A percentile compares a stretch with the other conserved stretches of the same genome.
phyloP scores from a whole-genome alignment of 495 filamentous ascomycete species.

The Penicillium tannophilum region DNA sequence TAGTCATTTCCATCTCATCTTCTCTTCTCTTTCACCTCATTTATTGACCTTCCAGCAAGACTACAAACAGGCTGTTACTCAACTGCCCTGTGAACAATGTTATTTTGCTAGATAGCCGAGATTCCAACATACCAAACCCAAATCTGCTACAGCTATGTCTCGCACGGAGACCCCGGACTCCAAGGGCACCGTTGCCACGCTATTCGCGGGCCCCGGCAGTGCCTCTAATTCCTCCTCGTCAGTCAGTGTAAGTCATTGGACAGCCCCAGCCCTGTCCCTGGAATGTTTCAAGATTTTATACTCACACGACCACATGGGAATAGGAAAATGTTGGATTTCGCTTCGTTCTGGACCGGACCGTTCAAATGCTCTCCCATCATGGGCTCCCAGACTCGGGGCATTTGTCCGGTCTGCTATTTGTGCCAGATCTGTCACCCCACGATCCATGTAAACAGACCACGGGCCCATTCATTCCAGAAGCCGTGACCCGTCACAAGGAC shows the following conservation, averaged over 20 bases:
- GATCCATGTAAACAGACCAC: constrained; percentile 64
- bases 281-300: constrained; percentile 8
- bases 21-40: background rate
- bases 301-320: constrained; percentile 3
- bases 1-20: background rate
- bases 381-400: constrained; percentile 54
- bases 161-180: constrained; percentile 26
- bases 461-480: constrained; percentile 62
- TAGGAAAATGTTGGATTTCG: constrained; percentile 68
- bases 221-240: constrained; percentile 37
- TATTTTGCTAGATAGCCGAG: background rate
- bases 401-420: constrained; percentile 77
- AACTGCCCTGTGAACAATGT: background rate
- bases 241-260: constrained; percentile 36
- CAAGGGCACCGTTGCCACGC: constrained; percentile 38
- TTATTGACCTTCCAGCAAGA: background rate
- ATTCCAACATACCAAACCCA: background rate
- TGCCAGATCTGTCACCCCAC: constrained; percentile 62
- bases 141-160: constrained; percentile 16
- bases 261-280: constrained; percentile 3
- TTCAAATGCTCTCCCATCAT: constrained; percentile 71
- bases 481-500: constrained; percentile 70
- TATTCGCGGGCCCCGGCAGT: constrained; percentile 43
- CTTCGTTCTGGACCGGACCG: constrained; percentile 57
- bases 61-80: background rate